Percentiles rank a stretch among this genome's conserved stretches.
These are phyloP conservation scores for Coniochaeta ligniaria DNA, from an alignment of 2,329 filamentous ascomycete genomes.

Conservation along the genomic window DNA sequence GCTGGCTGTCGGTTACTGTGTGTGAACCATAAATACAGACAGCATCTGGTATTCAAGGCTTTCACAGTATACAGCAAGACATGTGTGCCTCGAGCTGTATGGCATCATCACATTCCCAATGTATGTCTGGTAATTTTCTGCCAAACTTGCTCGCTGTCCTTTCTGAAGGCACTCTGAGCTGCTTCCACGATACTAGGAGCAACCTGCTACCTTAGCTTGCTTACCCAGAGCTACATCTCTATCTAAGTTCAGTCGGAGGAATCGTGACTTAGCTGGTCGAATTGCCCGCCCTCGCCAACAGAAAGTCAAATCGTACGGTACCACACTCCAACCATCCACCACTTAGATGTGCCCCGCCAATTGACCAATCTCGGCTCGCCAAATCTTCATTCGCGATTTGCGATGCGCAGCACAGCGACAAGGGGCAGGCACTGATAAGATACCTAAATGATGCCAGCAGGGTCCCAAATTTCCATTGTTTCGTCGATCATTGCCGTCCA, in stretches of 20 bases:
- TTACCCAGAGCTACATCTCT: too few species aligned
- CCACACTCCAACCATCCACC: background rate
- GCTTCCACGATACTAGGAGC: too few species aligned
- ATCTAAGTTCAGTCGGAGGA: background rate
- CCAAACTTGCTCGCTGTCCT: too few species aligned
- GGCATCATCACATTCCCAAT: too few species aligned
- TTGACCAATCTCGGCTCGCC: slow-evolving; percentile 10
- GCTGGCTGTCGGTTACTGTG: background rate
- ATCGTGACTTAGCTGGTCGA: background rate
- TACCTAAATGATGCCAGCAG: slow-evolving; percentile 3
- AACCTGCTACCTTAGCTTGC: too few species aligned
- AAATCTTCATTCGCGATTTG: slow-evolving; percentile 8
- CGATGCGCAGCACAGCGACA: background rate
- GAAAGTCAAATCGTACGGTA: background rate
- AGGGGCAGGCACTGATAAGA: slow-evolving; percentile 4
- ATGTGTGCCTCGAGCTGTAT: background rate
- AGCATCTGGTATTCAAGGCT: background rate
- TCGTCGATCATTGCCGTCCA: background rate
- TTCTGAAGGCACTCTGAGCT: too few species aligned
- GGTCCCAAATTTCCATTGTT: slow-evolving; percentile 1
- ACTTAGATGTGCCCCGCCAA: slow-evolving; percentile 1
- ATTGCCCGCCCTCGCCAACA: background rate
- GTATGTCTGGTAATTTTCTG: too few species aligned
- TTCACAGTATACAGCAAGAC: background rate
- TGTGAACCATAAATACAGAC: background rate